A percentile compares a stretch with the other conserved stretches of the same genome.
phyloP scores from a whole-genome alignment of 768 basidiomycete species.

The Lepiota subincarnata region DNA sequence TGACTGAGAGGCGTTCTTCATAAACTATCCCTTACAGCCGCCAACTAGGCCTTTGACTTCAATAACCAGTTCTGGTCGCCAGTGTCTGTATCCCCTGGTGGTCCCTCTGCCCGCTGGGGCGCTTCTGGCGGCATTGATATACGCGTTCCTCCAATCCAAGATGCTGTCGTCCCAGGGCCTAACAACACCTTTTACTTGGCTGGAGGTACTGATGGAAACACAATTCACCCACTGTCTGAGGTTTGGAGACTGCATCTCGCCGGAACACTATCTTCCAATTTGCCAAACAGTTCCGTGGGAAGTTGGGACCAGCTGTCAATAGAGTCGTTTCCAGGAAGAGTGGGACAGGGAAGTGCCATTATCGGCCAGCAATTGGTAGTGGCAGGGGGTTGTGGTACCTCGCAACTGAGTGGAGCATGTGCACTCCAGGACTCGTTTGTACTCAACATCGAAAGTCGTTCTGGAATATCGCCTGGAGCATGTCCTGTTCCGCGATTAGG shows the following conservation, averaged over 20 bases:
- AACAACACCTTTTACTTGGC: slow-evolving; percentile 73
- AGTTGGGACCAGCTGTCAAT: slow-evolving; percentile 56
- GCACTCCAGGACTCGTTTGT: slow-evolving; percentile 58
- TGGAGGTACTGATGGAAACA: slow-evolving; percentile 59
- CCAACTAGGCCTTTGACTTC: slow-evolving; percentile 70
- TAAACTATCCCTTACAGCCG: neutral
- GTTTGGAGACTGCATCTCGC: slow-evolving; percentile 69
- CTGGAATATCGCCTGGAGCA: slow-evolving; percentile 34
- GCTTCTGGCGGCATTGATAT: slow-evolving; percentile 73
- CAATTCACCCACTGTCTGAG: slow-evolving; percentile 49
- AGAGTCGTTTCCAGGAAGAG: slow-evolving; percentile 32
- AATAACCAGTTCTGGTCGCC: slow-evolving; percentile 72
- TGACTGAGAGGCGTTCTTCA: neutral
- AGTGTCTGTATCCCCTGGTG: slow-evolving; percentile 45
- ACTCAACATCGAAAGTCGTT: slow-evolving; percentile 36
- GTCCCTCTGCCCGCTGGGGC: slow-evolving; percentile 64
- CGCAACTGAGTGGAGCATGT: slow-evolving; percentile 43
- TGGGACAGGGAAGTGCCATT: slow-evolving; percentile 57
- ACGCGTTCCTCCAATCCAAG: slow-evolving; percentile 38
- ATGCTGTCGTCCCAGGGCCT: slow-evolving; percentile 44
- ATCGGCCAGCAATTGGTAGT: slow-evolving; percentile 49
- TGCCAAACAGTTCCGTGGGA: slow-evolving; percentile 43
- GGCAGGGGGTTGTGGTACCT: slow-evolving; percentile 57
- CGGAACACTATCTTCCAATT: slow-evolving; percentile 69
- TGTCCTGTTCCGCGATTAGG: slow-evolving; percentile 69